phyloP scores from a whole-genome alignment of 345 rosid species.

The Heritiera fomes region DNA sequence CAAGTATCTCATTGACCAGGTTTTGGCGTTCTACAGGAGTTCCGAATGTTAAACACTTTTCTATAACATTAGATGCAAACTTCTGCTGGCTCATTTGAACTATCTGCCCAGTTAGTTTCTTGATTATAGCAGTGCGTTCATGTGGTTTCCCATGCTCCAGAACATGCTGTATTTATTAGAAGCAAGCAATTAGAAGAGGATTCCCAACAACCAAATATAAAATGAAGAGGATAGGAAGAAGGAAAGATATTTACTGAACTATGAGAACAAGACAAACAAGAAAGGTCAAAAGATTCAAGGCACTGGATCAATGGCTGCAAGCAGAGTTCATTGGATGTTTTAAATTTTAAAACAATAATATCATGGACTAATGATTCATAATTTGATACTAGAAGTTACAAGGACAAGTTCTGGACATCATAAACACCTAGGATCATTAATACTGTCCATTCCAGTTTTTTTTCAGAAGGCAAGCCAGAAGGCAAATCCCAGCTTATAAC shows the following conservation, averaged over 20 bases:
- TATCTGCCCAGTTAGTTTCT: slow-evolving; percentile 76
- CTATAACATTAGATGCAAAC: slow-evolving; percentile 94
- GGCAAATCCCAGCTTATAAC: not conserved
- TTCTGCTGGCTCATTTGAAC: slow-evolving; percentile 98
- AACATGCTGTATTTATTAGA: slow-evolving; percentile 63
- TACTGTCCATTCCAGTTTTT: not conserved
- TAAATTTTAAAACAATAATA: not conserved
- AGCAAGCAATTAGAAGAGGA: slow-evolving; percentile 6
- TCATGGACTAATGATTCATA: not conserved
- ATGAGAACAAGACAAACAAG: not conserved
- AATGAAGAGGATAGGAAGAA: not conserved
- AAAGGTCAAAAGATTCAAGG: not conserved
- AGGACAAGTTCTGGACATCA: not conserved
- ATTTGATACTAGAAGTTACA: not conserved
- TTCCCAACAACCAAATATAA: not conserved
- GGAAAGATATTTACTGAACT: not conserved
- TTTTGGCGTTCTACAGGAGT: slow-evolving; percentile 65
- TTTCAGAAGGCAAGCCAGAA: slow-evolving; percentile 7
- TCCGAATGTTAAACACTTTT: slow-evolving; percentile 87
- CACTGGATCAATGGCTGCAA: not conserved
- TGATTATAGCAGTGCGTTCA: slow-evolving; percentile 77
- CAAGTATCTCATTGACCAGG: slow-evolving; percentile 94
- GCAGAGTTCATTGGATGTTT: not conserved
- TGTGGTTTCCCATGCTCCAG: slow-evolving; percentile 90
- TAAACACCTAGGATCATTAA: not conserved